Percentiles rank a stretch among this genome's conserved stretches.
These are phyloP conservation scores for Phytophthora aleatoria DNA, from an alignment of 352 stramenopile genomes.

Conservation along the genomic window DNA sequence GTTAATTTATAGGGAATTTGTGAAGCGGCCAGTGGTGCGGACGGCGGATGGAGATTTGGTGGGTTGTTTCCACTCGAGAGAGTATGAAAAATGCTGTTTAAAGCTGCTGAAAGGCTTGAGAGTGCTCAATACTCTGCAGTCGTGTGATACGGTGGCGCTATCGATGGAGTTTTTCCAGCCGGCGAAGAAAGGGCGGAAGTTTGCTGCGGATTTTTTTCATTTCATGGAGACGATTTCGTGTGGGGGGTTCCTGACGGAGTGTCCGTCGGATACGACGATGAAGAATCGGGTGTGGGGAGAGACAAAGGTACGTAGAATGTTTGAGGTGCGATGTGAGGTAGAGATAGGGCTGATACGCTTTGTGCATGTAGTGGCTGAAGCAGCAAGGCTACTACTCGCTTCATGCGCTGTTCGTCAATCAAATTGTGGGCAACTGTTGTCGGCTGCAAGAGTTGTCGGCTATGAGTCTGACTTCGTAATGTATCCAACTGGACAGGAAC, in stretches of 20 bases:
- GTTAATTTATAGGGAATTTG: conserved; percentile 53
- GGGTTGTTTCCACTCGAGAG: conserved; percentile 48
- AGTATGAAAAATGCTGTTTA: conserved; percentile 50
- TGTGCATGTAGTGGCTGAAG: conserved; percentile 60
- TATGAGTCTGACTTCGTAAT: conserved; percentile 15
- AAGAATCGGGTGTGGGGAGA: conserved; percentile 51
- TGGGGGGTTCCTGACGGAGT: conserved; percentile 55
- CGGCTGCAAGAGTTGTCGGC: no score
- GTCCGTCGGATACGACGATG: conserved; percentile 40
- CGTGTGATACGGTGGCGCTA: conserved; percentile 70
- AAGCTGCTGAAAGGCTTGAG: conserved; percentile 41
- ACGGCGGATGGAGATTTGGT: conserved; percentile 64
- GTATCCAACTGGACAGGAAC: conserved; percentile 45
- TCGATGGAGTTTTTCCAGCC: conserved; percentile 45
- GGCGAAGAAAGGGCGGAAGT: not conserved
- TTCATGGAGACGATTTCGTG: conserved; percentile 58
- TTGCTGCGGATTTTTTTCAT: conserved; percentile 33
- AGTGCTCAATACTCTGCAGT: conserved; percentile 69
- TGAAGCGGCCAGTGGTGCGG: conserved; percentile 46
- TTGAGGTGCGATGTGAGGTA: conserved; percentile 5
- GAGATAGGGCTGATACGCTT: not conserved
- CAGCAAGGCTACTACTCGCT: conserved; percentile 67
- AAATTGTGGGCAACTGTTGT: conserved; percentile 58
- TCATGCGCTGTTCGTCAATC: conserved; percentile 70
- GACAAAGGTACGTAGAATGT: conserved; percentile 38